A percentile compares a stretch with the other conserved stretches of the same genome.
phyloP scores from a whole-genome alignment of 2,329 filamentous ascomycete genomes.

The Diplodia corticola region DNA sequence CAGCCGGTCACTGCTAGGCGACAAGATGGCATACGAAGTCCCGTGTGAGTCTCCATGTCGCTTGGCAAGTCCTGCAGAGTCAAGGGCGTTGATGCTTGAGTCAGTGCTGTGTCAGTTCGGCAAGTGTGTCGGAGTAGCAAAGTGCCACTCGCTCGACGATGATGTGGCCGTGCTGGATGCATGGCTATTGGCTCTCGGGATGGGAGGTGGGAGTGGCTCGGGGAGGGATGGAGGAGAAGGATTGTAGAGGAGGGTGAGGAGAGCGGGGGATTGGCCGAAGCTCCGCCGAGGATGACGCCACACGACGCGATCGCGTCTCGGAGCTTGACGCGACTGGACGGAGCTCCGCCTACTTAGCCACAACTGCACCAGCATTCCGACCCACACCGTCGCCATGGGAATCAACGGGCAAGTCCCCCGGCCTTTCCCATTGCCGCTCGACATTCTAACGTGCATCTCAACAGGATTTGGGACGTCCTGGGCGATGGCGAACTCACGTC shows the following conservation, averaged over 20 bases:
- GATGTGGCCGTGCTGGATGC: too few relatives aligned
- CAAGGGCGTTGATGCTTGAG: neutral
- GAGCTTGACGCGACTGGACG: neutral
- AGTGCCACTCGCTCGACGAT: neutral
- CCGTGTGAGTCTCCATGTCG: neutral
- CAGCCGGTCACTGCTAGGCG: neutral
- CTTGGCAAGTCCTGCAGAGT: neutral
- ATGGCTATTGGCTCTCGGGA: too few relatives aligned
- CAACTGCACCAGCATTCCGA: neutral
- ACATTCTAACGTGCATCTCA: neutral
- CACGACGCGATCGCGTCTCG: neutral
- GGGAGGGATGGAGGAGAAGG: neutral
- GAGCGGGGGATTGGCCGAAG: neutral
- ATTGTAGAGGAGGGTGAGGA: neutral
- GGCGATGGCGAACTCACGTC: slow-evolving; percentile 38
- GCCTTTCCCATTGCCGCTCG: neutral
- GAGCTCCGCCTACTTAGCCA: neutral
- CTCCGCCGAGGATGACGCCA: neutral
- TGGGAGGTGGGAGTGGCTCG: neutral
- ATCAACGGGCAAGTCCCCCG: slow-evolving; percentile 19
- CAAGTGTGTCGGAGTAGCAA: neutral
- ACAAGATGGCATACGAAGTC: neutral
- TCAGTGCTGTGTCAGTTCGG: neutral
- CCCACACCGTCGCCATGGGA: slow-evolving; percentile 17
- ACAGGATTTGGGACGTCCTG: slow-evolving; percentile 42